Evolutionary conservation across 495 filamentous ascomycete genomes (phyloP).

Genomic region (Daldinia decipiens): DNA sequence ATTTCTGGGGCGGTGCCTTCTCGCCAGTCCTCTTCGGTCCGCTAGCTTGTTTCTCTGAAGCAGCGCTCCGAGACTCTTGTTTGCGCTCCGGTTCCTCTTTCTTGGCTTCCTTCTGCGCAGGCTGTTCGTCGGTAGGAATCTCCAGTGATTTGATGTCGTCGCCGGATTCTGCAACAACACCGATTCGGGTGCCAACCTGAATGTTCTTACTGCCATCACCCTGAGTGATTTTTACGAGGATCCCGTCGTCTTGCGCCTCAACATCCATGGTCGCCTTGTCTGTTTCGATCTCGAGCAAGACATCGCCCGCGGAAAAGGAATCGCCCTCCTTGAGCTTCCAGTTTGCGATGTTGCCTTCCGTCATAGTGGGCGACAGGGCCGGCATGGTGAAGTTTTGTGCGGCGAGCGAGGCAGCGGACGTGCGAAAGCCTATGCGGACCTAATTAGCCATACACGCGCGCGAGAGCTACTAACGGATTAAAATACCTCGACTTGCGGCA

Average conservation of each 20-base stretch:
- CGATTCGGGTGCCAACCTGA: slow-evolving; percentile 78
- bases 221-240: slow-evolving; percentile 80
- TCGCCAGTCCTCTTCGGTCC: slow-evolving; percentile 39
- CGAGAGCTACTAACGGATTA: slow-evolving; percentile 22
- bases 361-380: slow-evolving; percentile 88
- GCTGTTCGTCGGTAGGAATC: slow-evolving; percentile 69
- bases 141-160: slow-evolving; percentile 76
- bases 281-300: slow-evolving; percentile 86
- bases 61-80: slow-evolving; percentile 40
- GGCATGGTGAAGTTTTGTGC: slow-evolving; percentile 87
- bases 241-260: slow-evolving; percentile 85
- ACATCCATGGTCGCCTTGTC: slow-evolving; percentile 92
- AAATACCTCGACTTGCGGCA: slow-evolving; percentile 61
- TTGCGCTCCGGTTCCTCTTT: slow-evolving; percentile 49
- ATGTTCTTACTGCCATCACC: slow-evolving; percentile 75
- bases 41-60: slow-evolving; percentile 26
- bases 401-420: slow-evolving; percentile 65
- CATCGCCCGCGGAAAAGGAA: slow-evolving; percentile 78
- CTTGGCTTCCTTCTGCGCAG: slow-evolving; percentile 50
- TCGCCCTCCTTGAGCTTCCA: slow-evolving; percentile 86
- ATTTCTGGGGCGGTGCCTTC: slow-evolving; percentile 62
- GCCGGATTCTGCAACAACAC: slow-evolving; percentile 76
- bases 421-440: slow-evolving; percentile 65
- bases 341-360: slow-evolving; percentile 79
- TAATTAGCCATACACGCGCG: slow-evolving; percentile 1